phyloP scores from a whole-genome alignment of 2,329 filamentous ascomycete species.

The Epichloe gansuensis region DNA sequence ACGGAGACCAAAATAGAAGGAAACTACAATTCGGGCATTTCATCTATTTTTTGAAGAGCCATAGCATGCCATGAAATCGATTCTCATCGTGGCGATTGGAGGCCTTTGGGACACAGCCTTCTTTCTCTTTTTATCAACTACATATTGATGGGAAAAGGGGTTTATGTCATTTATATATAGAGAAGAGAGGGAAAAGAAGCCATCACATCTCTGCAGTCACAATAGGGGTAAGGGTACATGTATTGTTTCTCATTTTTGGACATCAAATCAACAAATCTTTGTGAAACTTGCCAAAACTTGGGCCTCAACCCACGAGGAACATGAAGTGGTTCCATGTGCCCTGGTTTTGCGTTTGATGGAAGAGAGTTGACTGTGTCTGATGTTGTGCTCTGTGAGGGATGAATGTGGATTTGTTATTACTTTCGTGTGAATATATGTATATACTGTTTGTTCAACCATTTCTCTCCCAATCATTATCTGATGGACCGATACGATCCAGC shows the following conservation, averaged over 20 bases:
- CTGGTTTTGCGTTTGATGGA: not conserved
- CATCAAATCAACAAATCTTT: slow-evolving; percentile 1
- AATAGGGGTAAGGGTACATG: not conserved
- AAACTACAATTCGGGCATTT: not conserved
- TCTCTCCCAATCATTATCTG: not conserved
- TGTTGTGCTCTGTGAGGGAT: not conserved
- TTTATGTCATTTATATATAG: not conserved
- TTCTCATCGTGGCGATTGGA: not conserved
- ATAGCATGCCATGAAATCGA: not conserved
- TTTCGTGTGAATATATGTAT: not conserved
- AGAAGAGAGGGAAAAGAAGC: not conserved
- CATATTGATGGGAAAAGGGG: not conserved
- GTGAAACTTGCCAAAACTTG: not conserved
- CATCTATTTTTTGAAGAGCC: not conserved
- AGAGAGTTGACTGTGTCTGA: not conserved
- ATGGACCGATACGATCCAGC: no score
- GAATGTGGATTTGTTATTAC: not conserved
- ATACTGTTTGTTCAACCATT: not conserved
- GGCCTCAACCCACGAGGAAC: not conserved
- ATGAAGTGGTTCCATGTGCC: not conserved
- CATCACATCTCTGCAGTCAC: not conserved
- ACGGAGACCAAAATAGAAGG: not conserved
- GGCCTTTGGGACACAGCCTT: not conserved
- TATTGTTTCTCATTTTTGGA: not conserved
- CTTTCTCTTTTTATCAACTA: not conserved